Evolutionary conservation across 306 rosid species (phyloP), one percentile per base, ranked within the genome.

Genomic region (Hippophae gyantsensis): DNA sequence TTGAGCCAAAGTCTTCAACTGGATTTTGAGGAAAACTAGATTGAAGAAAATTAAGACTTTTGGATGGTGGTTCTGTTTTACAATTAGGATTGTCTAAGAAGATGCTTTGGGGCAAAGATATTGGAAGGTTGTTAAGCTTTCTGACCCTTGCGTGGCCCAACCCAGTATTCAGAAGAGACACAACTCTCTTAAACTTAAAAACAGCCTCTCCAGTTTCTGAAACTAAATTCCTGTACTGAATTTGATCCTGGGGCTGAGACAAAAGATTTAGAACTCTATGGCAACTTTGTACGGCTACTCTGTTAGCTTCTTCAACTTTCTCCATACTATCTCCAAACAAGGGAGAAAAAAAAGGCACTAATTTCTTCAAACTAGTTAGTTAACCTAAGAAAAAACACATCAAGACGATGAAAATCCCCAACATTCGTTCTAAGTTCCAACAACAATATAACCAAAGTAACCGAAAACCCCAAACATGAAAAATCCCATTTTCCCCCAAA

Each of bases 121-220:
- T 42, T 62, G 78, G 81, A 53, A 64, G 74, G 40, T 70, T 84
- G 54, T 79, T 81, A 18, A 59, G 70, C 76, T 81, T 89, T 72
- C 89, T 86, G 38, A 84, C 83, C 75, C 95, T 86, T 23, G 97
- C 95, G 84, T 84, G 97, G 71, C 90, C 95, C 67, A 82, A 52
- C 57, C 89, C 81, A 71, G 68, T 77, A 25, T 75, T 73, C 42
- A 93, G 87, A 79, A 93, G 72, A 70, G 97, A 80, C 57, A 81
- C 87, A 70, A 93, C 95, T 79, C 85, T 85, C 84, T 81, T 93
- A 80, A 93, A 89, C 82, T 79, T 82, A 42, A 56, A 71, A 61
- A 93, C 95, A 69, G 95, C 82, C 73, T 89, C 95, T 41, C 84
- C 90, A 64, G 95, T 85, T 74, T 93, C 95, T 60, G 76, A 72